These are phyloP conservation scores for Termitomyces sp. DNA, from an alignment of 768 basidiomycete species.

Conservation along the genomic window DNA sequence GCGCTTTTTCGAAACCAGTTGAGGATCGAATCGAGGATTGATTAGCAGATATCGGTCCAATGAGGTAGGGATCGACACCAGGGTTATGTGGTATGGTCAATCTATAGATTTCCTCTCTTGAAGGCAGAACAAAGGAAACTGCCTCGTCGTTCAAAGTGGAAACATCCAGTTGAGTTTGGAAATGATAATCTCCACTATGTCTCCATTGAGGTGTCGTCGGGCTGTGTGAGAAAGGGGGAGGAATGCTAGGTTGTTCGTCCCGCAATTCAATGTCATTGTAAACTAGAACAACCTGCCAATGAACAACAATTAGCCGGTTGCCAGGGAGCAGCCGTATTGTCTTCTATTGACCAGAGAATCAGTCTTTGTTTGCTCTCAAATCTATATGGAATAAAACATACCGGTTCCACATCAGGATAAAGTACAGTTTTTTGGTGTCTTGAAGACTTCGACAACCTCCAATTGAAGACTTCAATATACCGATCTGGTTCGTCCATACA, in stretches of 20 bases:
- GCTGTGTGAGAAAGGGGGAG: not conserved
- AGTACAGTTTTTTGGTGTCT: not conserved
- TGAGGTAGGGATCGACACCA: not conserved
- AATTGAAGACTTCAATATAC: not conserved
- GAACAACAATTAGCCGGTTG: not conserved
- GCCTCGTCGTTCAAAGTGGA: not conserved
- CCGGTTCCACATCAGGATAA: not conserved
- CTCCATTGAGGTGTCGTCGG: not conserved
- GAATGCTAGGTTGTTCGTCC: not conserved
- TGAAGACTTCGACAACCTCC: not conserved
- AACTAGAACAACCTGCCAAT: not conserved
- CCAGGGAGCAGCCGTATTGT: not conserved
- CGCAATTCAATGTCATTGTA: not conserved
- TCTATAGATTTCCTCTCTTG: not conserved
- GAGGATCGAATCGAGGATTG: not conserved
- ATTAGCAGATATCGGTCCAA: not conserved
- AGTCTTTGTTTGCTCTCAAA: not conserved
- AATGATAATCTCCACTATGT: not conserved
- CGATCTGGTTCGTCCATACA: not conserved
- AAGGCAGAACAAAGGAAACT: not conserved
- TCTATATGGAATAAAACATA: not conserved
- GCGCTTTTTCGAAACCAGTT: not conserved
- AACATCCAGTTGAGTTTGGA: not conserved
- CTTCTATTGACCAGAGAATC: not conserved
- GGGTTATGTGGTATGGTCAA: not conserved